A percentile compares a stretch with the other conserved stretches of the same genome.
Evolutionary conservation across 2,329 filamentous ascomycete species (phyloP).

Genomic region (Fusarium siculi): DNA sequence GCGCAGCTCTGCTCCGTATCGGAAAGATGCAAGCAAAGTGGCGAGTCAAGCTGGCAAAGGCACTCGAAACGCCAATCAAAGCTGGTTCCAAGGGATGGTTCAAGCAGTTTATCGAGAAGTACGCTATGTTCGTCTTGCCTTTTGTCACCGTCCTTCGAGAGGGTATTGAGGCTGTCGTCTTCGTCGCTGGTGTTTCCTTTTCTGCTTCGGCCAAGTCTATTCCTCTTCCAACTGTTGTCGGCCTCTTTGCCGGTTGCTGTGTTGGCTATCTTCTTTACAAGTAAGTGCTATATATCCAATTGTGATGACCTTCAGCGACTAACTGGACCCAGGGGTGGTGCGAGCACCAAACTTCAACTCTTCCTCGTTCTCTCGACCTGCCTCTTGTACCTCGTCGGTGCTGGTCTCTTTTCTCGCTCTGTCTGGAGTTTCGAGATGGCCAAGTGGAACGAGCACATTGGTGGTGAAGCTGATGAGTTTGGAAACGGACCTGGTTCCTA

Average conservation of each 20-base stretch:
- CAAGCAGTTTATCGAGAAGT: conserved; percentile 77
- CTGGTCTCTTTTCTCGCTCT: conserved; percentile 80
- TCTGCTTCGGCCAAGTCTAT: conserved; percentile 79
- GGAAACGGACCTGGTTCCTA: conserved; percentile 77
- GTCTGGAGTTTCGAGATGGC: conserved; percentile 81
- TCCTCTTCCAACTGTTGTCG: conserved; percentile 79
- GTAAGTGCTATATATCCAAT: conserved; percentile 57
- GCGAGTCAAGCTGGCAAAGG: conserved; percentile 81
- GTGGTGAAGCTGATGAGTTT: conserved; percentile 64
- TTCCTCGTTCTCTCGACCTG: conserved; percentile 87
- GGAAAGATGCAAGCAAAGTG: conserved; percentile 89
- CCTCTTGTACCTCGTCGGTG: conserved; percentile 84
- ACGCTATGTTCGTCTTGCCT: conserved; percentile 86
- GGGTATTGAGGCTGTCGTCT: conserved; percentile 86
- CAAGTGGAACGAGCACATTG: conserved; percentile 72
- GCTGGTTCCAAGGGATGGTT: conserved; percentile 59
- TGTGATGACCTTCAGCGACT: not conserved
- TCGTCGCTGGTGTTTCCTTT: conserved; percentile 85
- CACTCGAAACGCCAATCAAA: conserved; percentile 65
- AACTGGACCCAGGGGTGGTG: conserved; percentile 51
- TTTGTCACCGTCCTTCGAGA: conserved; percentile 90
- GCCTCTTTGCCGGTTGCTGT: conserved; percentile 71
- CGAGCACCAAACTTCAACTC: conserved; percentile 65
- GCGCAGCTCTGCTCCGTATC: conserved; percentile 81
- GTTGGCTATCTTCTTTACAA: conserved; percentile 83